Percentiles rank a stretch among this genome's conserved stretches.
phyloP scores from a whole-genome alignment of 2,329 filamentous ascomycete genomes.

The Whalleya microplaca region DNA sequence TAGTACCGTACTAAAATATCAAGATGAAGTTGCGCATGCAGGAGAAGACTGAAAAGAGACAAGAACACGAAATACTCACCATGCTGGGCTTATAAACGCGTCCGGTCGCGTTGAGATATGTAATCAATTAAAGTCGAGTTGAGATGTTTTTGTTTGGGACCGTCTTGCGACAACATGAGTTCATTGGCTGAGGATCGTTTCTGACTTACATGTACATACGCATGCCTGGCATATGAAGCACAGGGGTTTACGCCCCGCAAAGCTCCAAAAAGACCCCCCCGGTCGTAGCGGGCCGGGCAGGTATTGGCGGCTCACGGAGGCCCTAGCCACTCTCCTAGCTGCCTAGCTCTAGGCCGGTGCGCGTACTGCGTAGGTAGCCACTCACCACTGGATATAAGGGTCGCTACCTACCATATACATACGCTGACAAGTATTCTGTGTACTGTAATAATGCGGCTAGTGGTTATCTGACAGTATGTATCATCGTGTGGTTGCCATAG shows the following conservation, averaged over 20 bases:
- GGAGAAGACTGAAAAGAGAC: not conserved
- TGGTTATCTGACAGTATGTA: constrained; percentile 2
- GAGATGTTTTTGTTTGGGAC: constrained; percentile 24
- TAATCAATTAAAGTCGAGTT: constrained; percentile 23
- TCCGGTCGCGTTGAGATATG: constrained; percentile 8
- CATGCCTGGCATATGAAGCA: not conserved
- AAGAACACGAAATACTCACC: constrained; percentile 21
- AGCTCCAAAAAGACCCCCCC: not conserved
- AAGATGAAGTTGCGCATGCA: not conserved
- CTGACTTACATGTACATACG: constrained; percentile 5
- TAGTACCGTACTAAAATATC: not conserved
- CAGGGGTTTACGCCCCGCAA: not conserved
- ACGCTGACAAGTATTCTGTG: too few relatives aligned
- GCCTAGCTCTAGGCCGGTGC: not conserved
- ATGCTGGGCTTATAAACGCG: constrained; percentile 22
- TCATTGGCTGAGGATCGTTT: constrained; percentile 18
- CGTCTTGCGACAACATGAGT: constrained; percentile 8
- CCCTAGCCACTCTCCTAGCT: not conserved
- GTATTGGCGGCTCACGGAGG: not conserved
- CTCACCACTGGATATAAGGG: not conserved
- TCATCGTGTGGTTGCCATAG: constrained; percentile 37
- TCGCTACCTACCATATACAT: too few relatives aligned
- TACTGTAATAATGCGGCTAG: constrained; percentile 4
- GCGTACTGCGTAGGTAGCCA: not conserved
- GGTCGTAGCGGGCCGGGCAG: not conserved